Base-by-base conservation (phyloP, 2,329 filamentous ascomycete species). In the Epichloe festucae region DNA sequence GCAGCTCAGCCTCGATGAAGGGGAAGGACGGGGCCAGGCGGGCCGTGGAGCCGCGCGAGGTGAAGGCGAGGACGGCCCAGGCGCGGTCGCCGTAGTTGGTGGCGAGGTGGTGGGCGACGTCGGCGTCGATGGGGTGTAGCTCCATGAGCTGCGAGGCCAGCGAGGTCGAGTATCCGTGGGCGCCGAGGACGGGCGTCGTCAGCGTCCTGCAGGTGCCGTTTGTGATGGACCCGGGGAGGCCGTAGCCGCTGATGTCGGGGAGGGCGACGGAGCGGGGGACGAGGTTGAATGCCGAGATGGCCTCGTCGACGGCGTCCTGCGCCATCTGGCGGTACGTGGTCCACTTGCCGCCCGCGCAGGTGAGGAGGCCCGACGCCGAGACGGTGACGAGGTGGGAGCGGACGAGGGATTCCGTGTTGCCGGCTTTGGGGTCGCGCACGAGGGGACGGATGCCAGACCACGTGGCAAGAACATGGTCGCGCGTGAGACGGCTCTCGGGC, bases 271-370 rank as follows among this genome's bases (percentile, higher is more conserved):
- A 67, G 8, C 67, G 66, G 5, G 84, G 70, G 48, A 72, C 67
- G 31, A 90, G 74, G 40, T 71, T 64, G 64, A 88, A 89, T 48
- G 77, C 72, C 55, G 75, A 72, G 67, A 90, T 76, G 31, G 87
- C 87, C 61, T 88, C 82, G 62, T 91, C 86, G 55, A 93, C 87
- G 46, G 85, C 85, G 61, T 91, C 86, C 66, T 93, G 85, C 49
- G 87, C 84, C 87, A 93, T 93, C 64, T 90, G 85, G 51, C 87
- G 84, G 70, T 91, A 93, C 11, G 87, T 93, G 5, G 87, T 93
- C 87, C 87, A 91, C 70, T 91, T 93, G 55, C 87, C 87, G 59
- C 87, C 87, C 36, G 86, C 85, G 66, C 86, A 89, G 49, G 87
- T 91, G 58, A 93, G 71, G 15, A 93, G 76, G 14, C 86, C 87